A percentile compares a stretch with the other conserved stretches of the same genome.
Conservation (phyloP, 1,284 basidiomycete species). For the Pyrrhoderma noxium region DNA sequence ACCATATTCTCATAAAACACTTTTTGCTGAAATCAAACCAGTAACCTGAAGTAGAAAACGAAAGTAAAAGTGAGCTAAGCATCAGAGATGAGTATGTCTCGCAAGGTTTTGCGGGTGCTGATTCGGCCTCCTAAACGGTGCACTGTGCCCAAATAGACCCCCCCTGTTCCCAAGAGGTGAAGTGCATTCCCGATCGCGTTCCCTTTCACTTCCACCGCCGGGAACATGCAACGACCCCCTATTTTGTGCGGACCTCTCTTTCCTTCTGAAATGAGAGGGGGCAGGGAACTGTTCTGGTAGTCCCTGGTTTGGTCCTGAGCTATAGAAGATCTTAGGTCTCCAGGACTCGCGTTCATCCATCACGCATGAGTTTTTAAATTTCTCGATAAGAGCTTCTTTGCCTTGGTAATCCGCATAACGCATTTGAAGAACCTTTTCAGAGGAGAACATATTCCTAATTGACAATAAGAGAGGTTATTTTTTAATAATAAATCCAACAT, state of each 20-base stretch:
- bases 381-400: constrained; percentile 79
- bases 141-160: constrained; percentile 2
- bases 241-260: constrained; percentile 69
- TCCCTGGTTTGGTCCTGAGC: constrained; percentile 64
- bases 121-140: constrained; percentile 15
- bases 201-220: neutral
- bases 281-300: constrained; percentile 74
- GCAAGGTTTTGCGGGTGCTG: constrained; percentile 16
- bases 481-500: constrained; percentile 4
- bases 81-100: neutral
- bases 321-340: constrained; percentile 80
- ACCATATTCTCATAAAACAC: no score
- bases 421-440: constrained; percentile 82
- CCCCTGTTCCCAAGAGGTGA: neutral
- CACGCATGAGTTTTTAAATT: constrained; percentile 79
- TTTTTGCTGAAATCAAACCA: no score
- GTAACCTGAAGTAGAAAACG: neutral
- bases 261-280: constrained; percentile 67
- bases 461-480: neutral
- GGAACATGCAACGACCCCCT: constrained; percentile 62
- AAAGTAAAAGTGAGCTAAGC: neutral
- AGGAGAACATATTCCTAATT: constrained; percentile 80
- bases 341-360: constrained; percentile 78
- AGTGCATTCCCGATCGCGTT: neutral
- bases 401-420: constrained; percentile 85